Conservation (phyloP, 345 rosid species). For the Sisymbrium irio region DNA sequence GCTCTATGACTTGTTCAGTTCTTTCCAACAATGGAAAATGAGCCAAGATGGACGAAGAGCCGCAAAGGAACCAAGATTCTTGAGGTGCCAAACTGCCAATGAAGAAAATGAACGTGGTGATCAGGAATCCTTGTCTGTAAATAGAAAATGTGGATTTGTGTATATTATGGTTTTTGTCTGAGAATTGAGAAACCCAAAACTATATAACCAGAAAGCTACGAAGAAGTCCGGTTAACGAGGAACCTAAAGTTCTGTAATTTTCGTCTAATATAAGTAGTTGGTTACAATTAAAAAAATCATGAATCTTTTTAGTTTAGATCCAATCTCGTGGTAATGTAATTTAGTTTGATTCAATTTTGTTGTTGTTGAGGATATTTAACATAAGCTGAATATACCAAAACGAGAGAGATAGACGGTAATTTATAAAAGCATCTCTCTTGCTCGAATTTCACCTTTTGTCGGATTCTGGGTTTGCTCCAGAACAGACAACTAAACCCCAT, state of each 20-base stretch:
- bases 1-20: neutral
- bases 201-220: neutral
- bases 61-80: neutral
- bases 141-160: conserved; percentile 1
- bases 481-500: neutral
- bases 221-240: neutral
- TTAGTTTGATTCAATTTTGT: neutral
- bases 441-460: neutral
- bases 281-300: no score
- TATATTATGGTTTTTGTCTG: neutral
- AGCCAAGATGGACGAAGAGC: neutral
- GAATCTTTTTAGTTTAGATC: neutral
- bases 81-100: neutral
- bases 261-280: neutral
- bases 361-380: no score
- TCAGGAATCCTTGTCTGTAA: conserved; percentile 16
- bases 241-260: neutral
- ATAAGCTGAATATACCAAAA: no score
- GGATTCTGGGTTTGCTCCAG: neutral
- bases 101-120: conserved; percentile 4
- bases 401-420: no score
- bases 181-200: conserved; percentile 24
- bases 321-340: neutral
- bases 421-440: neutral
- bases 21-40: neutral